Percentiles rank a stretch among this genome's conserved stretches.
Conservation (phyloP, 441 rosid genomes). For the Dalechampia spathulata region DNA sequence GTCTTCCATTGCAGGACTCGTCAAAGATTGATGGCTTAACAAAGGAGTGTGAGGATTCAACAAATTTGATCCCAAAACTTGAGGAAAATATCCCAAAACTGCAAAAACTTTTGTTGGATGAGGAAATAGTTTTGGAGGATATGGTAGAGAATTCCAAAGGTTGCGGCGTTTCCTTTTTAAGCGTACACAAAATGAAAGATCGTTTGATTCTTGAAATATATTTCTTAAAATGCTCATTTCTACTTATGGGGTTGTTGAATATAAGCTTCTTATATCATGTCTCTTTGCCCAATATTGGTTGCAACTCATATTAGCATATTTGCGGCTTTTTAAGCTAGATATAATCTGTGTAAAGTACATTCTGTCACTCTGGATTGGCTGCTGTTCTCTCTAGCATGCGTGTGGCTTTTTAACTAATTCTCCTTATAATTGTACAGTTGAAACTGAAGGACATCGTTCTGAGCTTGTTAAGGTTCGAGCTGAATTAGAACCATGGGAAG, state of each 20-base stretch:
- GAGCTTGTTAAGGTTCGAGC: conserved; percentile 76
- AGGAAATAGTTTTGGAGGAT: conserved; percentile 71
- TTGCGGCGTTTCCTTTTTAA: conserved; percentile 16
- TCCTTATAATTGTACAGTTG: conserved; percentile 40
- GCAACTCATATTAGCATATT: no score
- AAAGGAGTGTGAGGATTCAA: conserved; percentile 63
- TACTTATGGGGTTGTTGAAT: not conserved
- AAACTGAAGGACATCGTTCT: conserved; percentile 68
- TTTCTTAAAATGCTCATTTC: not conserved
- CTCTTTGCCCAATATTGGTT: no score
- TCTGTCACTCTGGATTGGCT: not conserved
- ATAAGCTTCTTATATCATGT: not conserved
- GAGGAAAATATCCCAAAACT: conserved; percentile 69
- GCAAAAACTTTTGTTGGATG: conserved; percentile 53
- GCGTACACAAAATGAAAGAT: not conserved
- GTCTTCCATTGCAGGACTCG: conserved; percentile 49
- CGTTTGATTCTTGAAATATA: not conserved
- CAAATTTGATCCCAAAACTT: conserved; percentile 64
- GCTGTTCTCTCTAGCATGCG: not conserved
- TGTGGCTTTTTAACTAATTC: conserved; percentile 1
- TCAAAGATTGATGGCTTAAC: conserved; percentile 51
- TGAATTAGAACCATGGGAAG: conserved; percentile 93
- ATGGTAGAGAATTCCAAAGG: conserved; percentile 77
- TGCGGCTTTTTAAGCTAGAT: no score
- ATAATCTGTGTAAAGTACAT: not conserved